These are phyloP conservation scores for Xylona heveae DNA, from an alignment of 495 filamentous ascomycete genomes.

Conservation along the genomic window DNA sequence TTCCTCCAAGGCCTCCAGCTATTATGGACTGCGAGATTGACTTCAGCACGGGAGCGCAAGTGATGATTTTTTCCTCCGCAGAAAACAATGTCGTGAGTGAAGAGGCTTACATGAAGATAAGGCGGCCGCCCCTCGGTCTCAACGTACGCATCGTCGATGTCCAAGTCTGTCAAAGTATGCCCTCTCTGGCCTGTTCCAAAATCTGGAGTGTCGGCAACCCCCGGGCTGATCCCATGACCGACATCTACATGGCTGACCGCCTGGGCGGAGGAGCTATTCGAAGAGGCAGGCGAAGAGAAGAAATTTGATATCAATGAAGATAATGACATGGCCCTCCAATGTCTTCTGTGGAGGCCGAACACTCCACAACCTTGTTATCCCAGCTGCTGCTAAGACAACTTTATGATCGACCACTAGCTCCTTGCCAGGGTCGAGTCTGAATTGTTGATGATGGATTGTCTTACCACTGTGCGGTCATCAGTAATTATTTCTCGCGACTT, in stretches of 20 bases:
- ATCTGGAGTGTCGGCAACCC: neutral
- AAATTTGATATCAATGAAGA: conserved; percentile 22
- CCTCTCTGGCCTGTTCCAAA: neutral
- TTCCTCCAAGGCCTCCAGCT: conserved; percentile 77
- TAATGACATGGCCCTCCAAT: conserved; percentile 28
- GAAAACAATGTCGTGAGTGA: neutral
- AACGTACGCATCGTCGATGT: no score
- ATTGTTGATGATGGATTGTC: no score
- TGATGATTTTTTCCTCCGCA: conserved; percentile 2
- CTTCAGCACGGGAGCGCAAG: neutral
- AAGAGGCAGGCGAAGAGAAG: no score
- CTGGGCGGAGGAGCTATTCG: no score
- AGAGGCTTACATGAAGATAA: conserved; percentile 38
- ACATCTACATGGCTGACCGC: conserved; percentile 6
- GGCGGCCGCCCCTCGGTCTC: conserved; percentile 30
- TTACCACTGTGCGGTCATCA: no score
- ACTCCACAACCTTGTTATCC: no score
- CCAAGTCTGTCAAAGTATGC: no score
- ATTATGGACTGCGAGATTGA: conserved; percentile 56
- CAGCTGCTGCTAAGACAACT: no score
- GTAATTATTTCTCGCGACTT: no score
- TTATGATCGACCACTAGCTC: no score
- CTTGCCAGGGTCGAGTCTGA: no score
- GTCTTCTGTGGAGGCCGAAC: no score
- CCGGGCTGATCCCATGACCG: neutral